Evolutionary conservation across 495 filamentous ascomycete genomes (phyloP), one percentile per base, ranked within the genome.

Genomic region (Mytilinidion resinicola): DNA sequence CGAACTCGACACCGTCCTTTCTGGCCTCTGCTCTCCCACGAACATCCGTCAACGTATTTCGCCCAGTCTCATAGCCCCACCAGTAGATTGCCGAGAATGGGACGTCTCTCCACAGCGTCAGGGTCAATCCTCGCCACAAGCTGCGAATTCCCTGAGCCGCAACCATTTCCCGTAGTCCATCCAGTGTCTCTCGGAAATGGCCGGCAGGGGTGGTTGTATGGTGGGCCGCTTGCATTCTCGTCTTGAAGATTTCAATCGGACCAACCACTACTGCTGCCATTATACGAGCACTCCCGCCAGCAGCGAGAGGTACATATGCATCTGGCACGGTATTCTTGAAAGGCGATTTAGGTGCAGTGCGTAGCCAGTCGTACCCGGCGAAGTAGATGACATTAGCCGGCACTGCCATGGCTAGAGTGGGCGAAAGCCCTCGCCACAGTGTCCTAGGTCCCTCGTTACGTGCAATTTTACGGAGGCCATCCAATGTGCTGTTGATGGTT

Each of bases 331-430:
- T 55, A 10, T 10, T 54, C 15, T 36, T 43, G 25, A 75, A 51
- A 0, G 89, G 91, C 53, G 86, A 90, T 38, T 71, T 70, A 1
- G 77, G 74, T 66, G 86, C 87, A 20, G 74, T 84, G 12, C 93
- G 85, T 58, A 98, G 73, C 84, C 88, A 93, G 66, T 98, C 93
- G 70, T 98, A 98, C n/a, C 92, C 93, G 35, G 93, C 92, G 65
- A 96, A 96, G 73, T 98, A 98, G 58, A 98, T 97, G 59, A 98
- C 91, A 71, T 98, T 98, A 37, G 83, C 90, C 0, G 93, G 93
- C 34, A 98, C 82, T 3, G 92, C 85, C 93, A 98, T 98, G 64
- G 89, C 80, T 42, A 98, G 73, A 1, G 95, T 98, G 9, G 95
- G 90, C 17, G 87, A 91, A 1, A 98, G 79, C 5, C 93, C 93